Evolutionary conservation across 768 basidiomycete species (phyloP), one percentile per base, ranked within the genome.

Genomic region (Hebeloma cylindrosporum): DNA sequence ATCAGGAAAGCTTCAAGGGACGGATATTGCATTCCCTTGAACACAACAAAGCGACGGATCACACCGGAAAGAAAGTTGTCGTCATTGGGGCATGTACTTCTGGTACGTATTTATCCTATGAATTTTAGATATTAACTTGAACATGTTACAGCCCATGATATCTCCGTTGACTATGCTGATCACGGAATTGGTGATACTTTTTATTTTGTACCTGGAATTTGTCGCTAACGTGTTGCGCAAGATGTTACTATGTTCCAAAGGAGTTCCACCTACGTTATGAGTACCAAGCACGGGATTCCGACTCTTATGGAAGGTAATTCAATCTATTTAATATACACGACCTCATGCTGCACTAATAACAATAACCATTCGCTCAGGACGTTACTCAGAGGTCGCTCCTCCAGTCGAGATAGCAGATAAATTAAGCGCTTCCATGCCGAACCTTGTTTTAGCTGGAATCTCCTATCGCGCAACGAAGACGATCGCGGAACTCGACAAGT

Each of bases 1-100:
- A 9, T n/a, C 17, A 80, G 75, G 74, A 79, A 16, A 68, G 65
- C 4, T 88, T 84, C 70, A 75, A 80, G 51, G 87, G 87, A 6
- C 65, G 77, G 39, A 61, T 81, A 3, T 51, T 80, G 11, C 87
- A 89, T 58, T 85, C 84, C 0, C 69, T 61, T 4, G 57, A 72
- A 20, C 79, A 86, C 60, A 70, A 73, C 29, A 67, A 60, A n/a
- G 81, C 82, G 0, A 62, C 67, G 8, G 79, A 80, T 29, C 80
- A 81, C 52, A 33, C 58, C 1, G 86, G 83, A 10, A 88, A 88
- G 66, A 88, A 82, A 56, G 83, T 86, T 0, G 70, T 82, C 3
- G 78, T 89, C 2, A 65, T 88, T 3, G 86, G 86, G 1, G 72
- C 84, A 10, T 79, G 79, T 40, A 84, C 82, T 8, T 82, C 83